Conservation (phyloP, 2,329 filamentous ascomycete species). For the Rutstroemia sp. region DNA sequence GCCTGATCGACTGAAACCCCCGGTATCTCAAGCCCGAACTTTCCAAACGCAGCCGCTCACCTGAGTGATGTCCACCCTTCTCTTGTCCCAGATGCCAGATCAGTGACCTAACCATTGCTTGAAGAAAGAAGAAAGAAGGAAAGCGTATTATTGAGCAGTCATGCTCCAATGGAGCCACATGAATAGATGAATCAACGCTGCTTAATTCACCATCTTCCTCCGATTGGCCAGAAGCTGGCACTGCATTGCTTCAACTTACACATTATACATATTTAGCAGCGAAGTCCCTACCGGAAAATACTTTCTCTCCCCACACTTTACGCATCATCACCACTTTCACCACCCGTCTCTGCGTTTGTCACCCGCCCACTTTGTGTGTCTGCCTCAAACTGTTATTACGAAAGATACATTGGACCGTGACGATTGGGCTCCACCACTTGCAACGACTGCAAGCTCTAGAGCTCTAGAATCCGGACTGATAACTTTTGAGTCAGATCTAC, state of each 20-base stretch:
- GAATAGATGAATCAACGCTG: not conserved
- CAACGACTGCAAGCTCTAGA: not conserved
- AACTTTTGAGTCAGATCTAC: not conserved
- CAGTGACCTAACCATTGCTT: not conserved
- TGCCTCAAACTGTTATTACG: not conserved
- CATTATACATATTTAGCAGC: constrained; percentile 1
- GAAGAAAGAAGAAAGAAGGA: constrained; percentile 1
- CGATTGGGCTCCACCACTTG: not conserved
- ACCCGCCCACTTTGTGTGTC: not conserved
- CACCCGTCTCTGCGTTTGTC: not conserved
- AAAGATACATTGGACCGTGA: not conserved
- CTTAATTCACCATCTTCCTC: not conserved
- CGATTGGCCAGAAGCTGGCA: not conserved
- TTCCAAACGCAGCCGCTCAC: not conserved
- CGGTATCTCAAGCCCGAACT: constrained; percentile 9
- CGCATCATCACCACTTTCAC: not conserved
- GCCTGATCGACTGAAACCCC: constrained; percentile 17
- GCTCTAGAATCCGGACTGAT: not conserved
- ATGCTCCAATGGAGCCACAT: not conserved
- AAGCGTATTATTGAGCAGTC: constrained; percentile 3
- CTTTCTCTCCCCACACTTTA: constrained; percentile 8
- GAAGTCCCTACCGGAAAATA: constrained; percentile 4
- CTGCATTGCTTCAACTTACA: not conserved
- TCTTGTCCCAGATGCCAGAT: too few relatives aligned
- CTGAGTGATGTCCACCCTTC: not conserved